These are phyloP conservation scores for Dactylonectria macrodidyma DNA, from an alignment of 2,329 filamentous ascomycete species.

Conservation along the genomic window DNA sequence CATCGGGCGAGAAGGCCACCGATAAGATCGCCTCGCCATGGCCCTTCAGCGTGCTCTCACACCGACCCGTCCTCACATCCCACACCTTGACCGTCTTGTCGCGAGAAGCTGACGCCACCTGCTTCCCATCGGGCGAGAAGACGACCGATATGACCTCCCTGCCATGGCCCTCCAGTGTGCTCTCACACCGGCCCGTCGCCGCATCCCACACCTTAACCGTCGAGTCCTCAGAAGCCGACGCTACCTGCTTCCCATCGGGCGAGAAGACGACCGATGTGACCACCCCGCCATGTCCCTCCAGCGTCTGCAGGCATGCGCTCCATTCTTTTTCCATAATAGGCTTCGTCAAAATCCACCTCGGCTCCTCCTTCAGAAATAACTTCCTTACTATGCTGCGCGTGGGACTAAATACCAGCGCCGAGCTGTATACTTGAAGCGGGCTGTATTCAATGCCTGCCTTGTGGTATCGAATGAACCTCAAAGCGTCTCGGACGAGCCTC, in stretches of 20 bases:
- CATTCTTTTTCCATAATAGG: neutral
- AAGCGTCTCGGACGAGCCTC: neutral
- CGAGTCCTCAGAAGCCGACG: neutral
- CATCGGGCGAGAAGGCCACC: neutral
- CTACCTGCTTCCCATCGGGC: neutral
- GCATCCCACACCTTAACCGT: neutral
- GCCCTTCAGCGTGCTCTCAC: neutral
- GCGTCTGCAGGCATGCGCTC: neutral
- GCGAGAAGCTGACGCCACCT: neutral
- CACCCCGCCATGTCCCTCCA: neutral
- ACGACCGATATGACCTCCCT: neutral
- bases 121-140: neutral
- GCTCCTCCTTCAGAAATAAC: constrained; percentile 1
- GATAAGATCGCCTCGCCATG: neutral
- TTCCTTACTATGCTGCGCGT: constrained; percentile 7
- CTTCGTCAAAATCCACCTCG: neutral
- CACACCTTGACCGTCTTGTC: constrained; percentile 1
- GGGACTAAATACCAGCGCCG: constrained; percentile 21
- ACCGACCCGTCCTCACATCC: neutral
- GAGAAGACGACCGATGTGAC: neutral
- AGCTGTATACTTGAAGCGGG: neutral
- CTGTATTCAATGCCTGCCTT: neutral
- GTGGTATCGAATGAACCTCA: neutral
- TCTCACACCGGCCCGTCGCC: neutral
- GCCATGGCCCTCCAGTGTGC: neutral